Percentiles rank a stretch among this genome's conserved stretches.
These are phyloP conservation scores for Ceratocystis alfenasii DNA, from an alignment of 2,329 filamentous ascomycete genomes.

Conservation along the genomic window DNA sequence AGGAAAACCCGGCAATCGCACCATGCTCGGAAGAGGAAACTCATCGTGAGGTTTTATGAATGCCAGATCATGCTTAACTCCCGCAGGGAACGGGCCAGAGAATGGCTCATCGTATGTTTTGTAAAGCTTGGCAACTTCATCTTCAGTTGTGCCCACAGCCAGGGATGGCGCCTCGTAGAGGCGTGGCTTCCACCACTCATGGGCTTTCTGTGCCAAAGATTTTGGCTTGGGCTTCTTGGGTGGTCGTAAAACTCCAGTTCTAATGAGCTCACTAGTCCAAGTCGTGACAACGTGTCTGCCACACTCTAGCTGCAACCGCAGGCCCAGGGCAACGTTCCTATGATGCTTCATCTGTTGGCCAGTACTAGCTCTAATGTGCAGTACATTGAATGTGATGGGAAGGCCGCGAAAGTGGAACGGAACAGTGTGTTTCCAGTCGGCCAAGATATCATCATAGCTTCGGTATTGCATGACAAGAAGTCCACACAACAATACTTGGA, in stretches of 20 bases:
- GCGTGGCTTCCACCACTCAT: slow-evolving; percentile 7
- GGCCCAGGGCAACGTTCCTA: slow-evolving; percentile 7
- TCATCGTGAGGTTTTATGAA: slow-evolving; percentile 12
- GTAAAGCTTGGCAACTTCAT: not conserved
- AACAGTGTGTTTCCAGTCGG: slow-evolving; percentile 13
- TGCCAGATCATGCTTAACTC: slow-evolving; percentile 11
- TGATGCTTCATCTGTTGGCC: not conserved
- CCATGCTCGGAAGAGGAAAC: not conserved
- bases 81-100: slow-evolving; percentile 8
- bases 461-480: slow-evolving; percentile 13
- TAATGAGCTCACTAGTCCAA: slow-evolving; percentile 16
- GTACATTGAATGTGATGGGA: slow-evolving; percentile 14
- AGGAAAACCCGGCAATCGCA: not conserved
- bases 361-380: slow-evolving; percentile 12
- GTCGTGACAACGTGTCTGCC: slow-evolving; percentile 14
- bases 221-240: slow-evolving; percentile 8
- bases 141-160: not conserved
- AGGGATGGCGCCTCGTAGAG: not conserved
- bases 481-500: slow-evolving; percentile 13
- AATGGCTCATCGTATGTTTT: slow-evolving; percentile 12
- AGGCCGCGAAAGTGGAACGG: slow-evolving; percentile 14
- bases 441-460: slow-evolving; percentile 8
- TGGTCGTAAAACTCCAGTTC: slow-evolving; percentile 10
- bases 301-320: slow-evolving; percentile 8
- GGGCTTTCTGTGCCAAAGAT: not conserved